phyloP scores from a whole-genome alignment of 108 stramenopile genomes.

The Ochromonas danica region DNA sequence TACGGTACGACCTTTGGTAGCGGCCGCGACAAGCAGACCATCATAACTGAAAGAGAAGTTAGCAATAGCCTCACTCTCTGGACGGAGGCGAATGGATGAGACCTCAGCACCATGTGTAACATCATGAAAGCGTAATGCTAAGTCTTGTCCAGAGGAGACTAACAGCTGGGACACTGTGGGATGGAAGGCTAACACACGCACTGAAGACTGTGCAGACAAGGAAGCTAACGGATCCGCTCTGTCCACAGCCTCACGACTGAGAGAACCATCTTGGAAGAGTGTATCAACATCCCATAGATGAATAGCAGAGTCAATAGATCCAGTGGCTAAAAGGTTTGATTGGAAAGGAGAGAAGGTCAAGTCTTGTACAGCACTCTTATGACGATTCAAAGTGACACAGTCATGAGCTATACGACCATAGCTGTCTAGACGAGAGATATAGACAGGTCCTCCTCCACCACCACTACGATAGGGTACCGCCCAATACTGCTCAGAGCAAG shows the following conservation, averaged over 20 bases:
- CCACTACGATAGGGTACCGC: constrained; percentile 17
- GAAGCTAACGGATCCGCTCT: not conserved
- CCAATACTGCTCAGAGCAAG: not conserved
- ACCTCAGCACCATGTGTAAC: constrained; percentile 6
- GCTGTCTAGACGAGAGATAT: constrained; percentile 40
- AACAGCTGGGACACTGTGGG: not conserved
- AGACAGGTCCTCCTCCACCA: constrained; percentile 52
- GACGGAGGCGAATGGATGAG: not conserved
- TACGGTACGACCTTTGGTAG: not conserved
- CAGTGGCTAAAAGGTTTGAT: not conserved
- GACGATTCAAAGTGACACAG: not conserved
- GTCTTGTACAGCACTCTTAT: not conserved
- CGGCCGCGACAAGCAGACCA: not conserved
- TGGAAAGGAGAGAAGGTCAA: not conserved
- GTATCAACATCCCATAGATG: not conserved
- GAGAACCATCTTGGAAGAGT: not conserved
- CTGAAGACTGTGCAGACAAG: not conserved
- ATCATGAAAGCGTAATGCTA: constrained; percentile 1
- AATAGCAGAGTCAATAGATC: not conserved
- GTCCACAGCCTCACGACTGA: not conserved
- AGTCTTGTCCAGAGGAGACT: not conserved
- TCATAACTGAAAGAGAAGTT: not conserved
- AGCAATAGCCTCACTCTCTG: not conserved
- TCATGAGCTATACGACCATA: constrained; percentile 39
- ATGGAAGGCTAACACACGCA: not conserved